Base-by-base conservation (phyloP, 192 early-diverging fungal genomes). In the Spinellus fusiger region DNA sequence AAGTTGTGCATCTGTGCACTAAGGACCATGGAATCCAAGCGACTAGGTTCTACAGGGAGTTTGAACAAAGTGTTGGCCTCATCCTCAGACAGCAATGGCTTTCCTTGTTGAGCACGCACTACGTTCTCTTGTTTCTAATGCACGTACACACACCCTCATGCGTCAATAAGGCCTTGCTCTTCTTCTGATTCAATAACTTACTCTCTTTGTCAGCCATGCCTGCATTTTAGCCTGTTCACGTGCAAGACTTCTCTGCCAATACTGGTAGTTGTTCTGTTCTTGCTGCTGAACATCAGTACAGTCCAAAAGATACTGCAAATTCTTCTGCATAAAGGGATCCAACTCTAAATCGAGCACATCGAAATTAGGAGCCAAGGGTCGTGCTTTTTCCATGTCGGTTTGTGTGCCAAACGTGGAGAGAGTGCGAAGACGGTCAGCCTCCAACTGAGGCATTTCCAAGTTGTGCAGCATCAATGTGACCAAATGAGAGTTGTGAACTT, bases 1-100 rank as follows among this genome's bases (percentile, higher is more conserved):
- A 92, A 90, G 65, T 93, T 90, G 69, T 95, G 89, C 62, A 97
- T 89, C 75, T 95, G 92, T 63, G 90, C 90, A 27, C 87, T 85
- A 57, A 94, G 83, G 64, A 99, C 83, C 68, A 98, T 80, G 15
- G 85, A 84, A 54, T 96, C 93, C 54, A 99, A 79, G 59, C 93
- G 86, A 66, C 88, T 88, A 7, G 97, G 96, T 78, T 98, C 97
- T 18, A 81, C 78, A 44, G 86, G 86, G 37, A 88, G 28, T 60
- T 79, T 76, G 89, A 87, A 80, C 52, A 86, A 71, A 33, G 73
- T 71, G 49, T 83, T 74, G 15, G 93, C 79, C 63, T 93, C 90
- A 26, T 88, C 88, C 62, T 93, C 93, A 29, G 90, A 86, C 49
- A 93, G 77, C 16, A 86, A 80, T 22, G 75, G 49, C 68, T 87